Percentiles rank a stretch among this genome's conserved stretches.
These are phyloP conservation scores for Oryza meridionalis DNA, from an alignment of 176 grass and related monocot genomes.

Conservation along the genomic window DNA sequence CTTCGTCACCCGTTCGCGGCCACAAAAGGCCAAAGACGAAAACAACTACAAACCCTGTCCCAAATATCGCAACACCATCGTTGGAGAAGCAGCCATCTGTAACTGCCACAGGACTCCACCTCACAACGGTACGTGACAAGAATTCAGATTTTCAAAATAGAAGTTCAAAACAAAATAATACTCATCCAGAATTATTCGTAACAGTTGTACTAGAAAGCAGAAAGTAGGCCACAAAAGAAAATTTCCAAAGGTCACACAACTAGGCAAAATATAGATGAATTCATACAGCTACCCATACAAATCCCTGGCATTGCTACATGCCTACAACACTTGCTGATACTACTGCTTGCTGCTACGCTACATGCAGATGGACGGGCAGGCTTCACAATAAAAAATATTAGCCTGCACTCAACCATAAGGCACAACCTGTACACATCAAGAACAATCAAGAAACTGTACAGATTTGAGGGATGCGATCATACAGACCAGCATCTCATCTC, in stretches of 20 bases:
- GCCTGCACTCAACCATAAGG: conserved; percentile 51
- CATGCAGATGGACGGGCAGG: conserved; percentile 19
- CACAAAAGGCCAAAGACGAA: not conserved
- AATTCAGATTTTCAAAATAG: not conserved
- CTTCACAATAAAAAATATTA: conserved; percentile 56
- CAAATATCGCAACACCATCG: not conserved
- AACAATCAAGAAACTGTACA: conserved; percentile 63
- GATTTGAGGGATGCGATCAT: conserved; percentile 32
- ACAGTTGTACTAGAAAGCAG: not conserved
- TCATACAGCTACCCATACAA: conserved; percentile 32
- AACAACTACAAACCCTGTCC: not conserved
- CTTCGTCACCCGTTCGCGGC: not conserved
- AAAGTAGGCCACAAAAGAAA: too few species aligned
- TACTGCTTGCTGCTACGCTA: conserved; percentile 42
- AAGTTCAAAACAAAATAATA: not conserved
- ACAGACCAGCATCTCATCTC: conserved; percentile 21
- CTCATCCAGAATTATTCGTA: conserved; percentile 7
- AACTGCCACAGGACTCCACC: not conserved
- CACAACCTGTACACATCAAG: conserved; percentile 52
- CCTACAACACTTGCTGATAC: conserved; percentile 29
- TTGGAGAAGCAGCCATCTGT: not conserved
- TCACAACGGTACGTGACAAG: not conserved
- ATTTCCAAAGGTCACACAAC: not conserved
- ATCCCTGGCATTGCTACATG: not conserved
- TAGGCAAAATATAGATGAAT: conserved; percentile 3